phyloP scores from a whole-genome alignment of 2,329 filamentous ascomycete species.

The Calonectria hongkongensis region DNA sequence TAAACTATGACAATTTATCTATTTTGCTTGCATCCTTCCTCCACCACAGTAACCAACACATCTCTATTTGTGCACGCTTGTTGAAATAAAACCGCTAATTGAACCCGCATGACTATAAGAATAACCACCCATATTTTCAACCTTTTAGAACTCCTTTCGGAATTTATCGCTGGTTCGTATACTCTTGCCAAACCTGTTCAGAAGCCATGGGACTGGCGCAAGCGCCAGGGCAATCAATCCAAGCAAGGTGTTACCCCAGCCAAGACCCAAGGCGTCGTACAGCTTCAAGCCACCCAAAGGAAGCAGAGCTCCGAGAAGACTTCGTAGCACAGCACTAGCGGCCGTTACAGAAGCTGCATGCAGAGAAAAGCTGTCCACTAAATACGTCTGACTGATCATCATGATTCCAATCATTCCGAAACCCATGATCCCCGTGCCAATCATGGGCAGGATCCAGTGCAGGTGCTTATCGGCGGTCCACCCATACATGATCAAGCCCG shows the following conservation, averaged over 20 bases:
- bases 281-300: slow-evolving; percentile 62
- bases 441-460: slow-evolving; percentile 50
- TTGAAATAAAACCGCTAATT: slow-evolving; percentile 4
- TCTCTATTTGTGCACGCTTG: neutral
- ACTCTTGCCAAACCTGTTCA: slow-evolving; percentile 22
- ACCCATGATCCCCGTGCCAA: slow-evolving; percentile 65
- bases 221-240: slow-evolving; percentile 60
- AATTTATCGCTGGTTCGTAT: slow-evolving; percentile 30
- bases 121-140: neutral
- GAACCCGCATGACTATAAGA: neutral
- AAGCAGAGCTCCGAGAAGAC: slow-evolving; percentile 60
- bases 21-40: neutral
- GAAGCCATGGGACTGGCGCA: slow-evolving; percentile 56
- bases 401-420: slow-evolving; percentile 62
- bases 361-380: slow-evolving; percentile 50
- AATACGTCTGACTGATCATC: slow-evolving; percentile 68
- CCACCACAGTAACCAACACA: neutral
- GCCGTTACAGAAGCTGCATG: slow-evolving; percentile 52
- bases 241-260: slow-evolving; percentile 66
- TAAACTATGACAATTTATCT: slow-evolving; percentile 6
- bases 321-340: slow-evolving; percentile 51
- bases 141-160: slow-evolving; percentile 22
- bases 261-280: slow-evolving; percentile 61
- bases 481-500: slow-evolving; percentile 48
- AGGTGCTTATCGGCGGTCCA: slow-evolving; percentile 47